Conservation (phyloP, 805 yeast species). For the Torulaspora maleeae region DNA sequence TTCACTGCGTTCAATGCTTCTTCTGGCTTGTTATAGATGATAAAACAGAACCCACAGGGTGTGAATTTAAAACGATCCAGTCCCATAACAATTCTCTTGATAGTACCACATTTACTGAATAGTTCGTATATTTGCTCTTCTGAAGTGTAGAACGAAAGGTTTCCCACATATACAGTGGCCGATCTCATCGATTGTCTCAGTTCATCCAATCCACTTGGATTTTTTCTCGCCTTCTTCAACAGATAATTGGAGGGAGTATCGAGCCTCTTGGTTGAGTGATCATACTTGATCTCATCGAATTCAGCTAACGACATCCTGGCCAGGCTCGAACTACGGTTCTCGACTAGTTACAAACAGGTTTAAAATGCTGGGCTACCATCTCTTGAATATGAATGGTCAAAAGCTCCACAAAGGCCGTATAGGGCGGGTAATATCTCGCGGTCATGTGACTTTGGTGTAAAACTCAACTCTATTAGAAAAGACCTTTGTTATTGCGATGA, state of each 20-base stretch:
- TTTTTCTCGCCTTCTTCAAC: conserved; percentile 56
- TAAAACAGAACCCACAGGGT: conserved; percentile 96
- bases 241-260: conserved; percentile 71
- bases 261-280: conserved; percentile 59
- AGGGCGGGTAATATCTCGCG: no score
- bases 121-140: conserved; percentile 92
- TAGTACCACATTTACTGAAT: conserved; percentile 74
- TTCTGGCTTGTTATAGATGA: conserved; percentile 61
- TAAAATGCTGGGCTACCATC: not conserved
- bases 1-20: conserved; percentile 82
- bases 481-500: no score
- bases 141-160: conserved; percentile 81
- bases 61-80: conserved; percentile 84
- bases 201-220: conserved; percentile 51
- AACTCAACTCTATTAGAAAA: no score
- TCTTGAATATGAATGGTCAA: not conserved
- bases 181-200: conserved; percentile 61
- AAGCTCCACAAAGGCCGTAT: no score
- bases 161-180: conserved; percentile 86
- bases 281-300: conserved; percentile 51
- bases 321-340: not conserved
- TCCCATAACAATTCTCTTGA: conserved; percentile 86
- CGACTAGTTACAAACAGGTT: not conserved
- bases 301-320: conserved; percentile 41
- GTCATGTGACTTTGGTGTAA: no score